phyloP scores from a whole-genome alignment of 148 eudicot species.

The Nepenthes gracilis region DNA sequence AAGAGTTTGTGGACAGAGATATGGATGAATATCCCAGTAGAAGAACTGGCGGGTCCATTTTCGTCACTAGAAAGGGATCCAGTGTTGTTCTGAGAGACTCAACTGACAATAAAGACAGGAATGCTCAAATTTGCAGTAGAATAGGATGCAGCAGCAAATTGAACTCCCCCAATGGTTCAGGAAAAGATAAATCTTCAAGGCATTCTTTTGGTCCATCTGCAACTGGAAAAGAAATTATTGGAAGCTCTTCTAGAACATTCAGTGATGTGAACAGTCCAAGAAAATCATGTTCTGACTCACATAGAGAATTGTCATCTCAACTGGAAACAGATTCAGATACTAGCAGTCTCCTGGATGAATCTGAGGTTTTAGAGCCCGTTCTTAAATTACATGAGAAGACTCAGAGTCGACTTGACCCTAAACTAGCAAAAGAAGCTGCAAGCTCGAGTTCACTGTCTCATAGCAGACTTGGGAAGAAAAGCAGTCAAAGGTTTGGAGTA shows the following conservation, averaged over 20 bases:
- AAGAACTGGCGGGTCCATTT: slow-evolving; percentile 37
- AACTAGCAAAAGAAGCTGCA: slow-evolving; percentile 14
- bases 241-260: slow-evolving; percentile 31
- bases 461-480: slow-evolving; percentile 23
- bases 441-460: slow-evolving; percentile 20
- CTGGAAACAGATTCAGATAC: slow-evolving; percentile 33
- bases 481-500: slow-evolving; percentile 27
- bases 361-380: slow-evolving; percentile 19
- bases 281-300: slow-evolving; percentile 20
- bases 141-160: slow-evolving; percentile 62
- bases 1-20: neutral
- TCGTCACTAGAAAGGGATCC: slow-evolving; percentile 30
- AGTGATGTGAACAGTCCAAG: slow-evolving; percentile 12
- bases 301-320: slow-evolving; percentile 24
- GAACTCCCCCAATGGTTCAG: slow-evolving; percentile 32
- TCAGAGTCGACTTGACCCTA: slow-evolving; percentile 12
- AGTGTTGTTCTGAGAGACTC: slow-evolving; percentile 27
- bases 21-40: slow-evolving; percentile 46
- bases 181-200: slow-evolving; percentile 28
- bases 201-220: slow-evolving; percentile 28
- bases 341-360: slow-evolving; percentile 28
- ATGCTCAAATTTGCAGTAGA: slow-evolving; percentile 55
- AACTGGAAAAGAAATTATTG: slow-evolving; percentile 38
- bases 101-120: slow-evolving; percentile 27
- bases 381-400: slow-evolving; percentile 12